These are phyloP conservation scores for Fusarium annulatum DNA, from an alignment of 2,329 filamentous ascomycete species.

Conservation along the genomic window DNA sequence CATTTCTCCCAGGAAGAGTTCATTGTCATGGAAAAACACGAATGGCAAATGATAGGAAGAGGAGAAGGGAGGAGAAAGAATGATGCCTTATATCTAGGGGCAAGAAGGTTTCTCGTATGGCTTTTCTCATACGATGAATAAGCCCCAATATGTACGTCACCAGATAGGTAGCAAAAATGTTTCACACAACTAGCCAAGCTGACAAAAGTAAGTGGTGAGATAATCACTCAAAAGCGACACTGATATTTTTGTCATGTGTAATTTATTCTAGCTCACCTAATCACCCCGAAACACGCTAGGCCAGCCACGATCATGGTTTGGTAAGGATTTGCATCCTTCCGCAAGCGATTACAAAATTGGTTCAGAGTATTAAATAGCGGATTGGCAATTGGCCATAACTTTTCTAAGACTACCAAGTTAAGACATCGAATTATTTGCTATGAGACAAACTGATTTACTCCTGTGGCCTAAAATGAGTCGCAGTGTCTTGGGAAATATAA, in stretches of 20 bases:
- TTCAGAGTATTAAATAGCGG: no score
- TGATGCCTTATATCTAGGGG: background rate
- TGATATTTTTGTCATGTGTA: no score
- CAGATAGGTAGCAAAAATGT: no score
- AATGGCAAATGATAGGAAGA: background rate
- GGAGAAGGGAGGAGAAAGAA: background rate
- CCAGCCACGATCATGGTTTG: background rate
- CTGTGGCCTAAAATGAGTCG: background rate
- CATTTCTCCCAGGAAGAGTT: background rate
- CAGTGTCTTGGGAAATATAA: fast-evolving
- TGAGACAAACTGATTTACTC: fast-evolving
- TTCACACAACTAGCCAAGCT: no score
- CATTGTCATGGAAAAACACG: background rate
- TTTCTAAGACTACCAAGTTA: fast-evolving
- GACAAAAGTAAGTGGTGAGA: no score
- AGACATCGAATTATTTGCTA: fast-evolving
- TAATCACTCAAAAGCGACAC: no score
- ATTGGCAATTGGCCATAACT: background rate
- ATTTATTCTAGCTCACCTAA: no score
- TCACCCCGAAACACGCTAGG: background rate
- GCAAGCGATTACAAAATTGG: background rate
- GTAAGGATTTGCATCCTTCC: background rate
- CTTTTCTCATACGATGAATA: background rate
- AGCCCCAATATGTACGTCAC: background rate
- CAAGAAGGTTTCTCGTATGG: background rate